Evolutionary conservation across 108 stramenopile genomes (phyloP), one percentile per base, ranked within the genome.

Genomic region (Skeletonema potamos): DNA sequence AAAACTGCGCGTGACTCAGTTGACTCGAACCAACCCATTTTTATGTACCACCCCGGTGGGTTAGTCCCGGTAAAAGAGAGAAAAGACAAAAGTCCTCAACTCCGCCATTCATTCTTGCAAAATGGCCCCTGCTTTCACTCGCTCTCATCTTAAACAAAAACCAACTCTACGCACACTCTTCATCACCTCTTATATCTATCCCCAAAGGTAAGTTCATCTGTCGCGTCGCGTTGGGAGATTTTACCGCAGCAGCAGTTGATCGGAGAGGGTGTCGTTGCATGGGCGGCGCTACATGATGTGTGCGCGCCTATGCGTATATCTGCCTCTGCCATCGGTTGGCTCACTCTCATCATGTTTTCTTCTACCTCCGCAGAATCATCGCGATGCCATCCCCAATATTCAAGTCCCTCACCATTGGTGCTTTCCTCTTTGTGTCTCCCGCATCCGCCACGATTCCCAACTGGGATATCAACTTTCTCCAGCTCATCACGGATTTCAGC

Each of bases 401-500:
- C 66, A 66, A 62, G 33, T 79, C 70, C 27, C 24, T 57, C 41
- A 4, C 63, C 54, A 17, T 66, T 48, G 59, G 65, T 54, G 66
- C 70, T 10, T n/a, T 39, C 37, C 65, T 72, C 60, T 37, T 79
- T 22, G 56, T 37, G 9, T 72, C 48, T 1, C 34, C 59, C 3
- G 22, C 64, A 5, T 54, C 59, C 3, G 70, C 77, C 7, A 48
- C 60, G 11, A 64, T 79, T 48, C 70, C 41, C 57, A 79, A 79
- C 37, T 79, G 70, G 65, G 77, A 79, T 29, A 70, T 79, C 54
- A 41, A 65, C 36, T 72, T 58, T 60, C 54, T 62, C 0, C 55
- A 58, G 3, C 56, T 79, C 28, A 34, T 48, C 34, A 79, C 70
- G 24, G 51, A 72, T 28, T 79, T 72, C 32, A 32, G 22, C n/a